Conservation (phyloP, 495 filamentous ascomycete species). For the Penicillium malachiteum region DNA sequence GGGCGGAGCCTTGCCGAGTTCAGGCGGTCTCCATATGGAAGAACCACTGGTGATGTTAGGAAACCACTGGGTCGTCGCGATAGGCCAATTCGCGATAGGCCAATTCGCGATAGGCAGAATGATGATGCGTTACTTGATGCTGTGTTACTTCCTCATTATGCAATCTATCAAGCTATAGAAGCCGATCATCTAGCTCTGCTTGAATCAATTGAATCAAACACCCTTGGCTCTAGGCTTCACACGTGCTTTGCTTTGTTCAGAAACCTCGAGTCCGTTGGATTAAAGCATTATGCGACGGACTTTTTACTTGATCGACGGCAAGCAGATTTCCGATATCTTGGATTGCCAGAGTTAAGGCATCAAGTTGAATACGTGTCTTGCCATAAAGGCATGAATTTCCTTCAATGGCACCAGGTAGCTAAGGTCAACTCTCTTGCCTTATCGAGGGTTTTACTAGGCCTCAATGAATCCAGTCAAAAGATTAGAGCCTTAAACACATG, state of each 20-base stretch:
- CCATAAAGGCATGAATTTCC: not conserved
- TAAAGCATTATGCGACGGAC: not conserved
- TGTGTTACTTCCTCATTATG: not conserved
- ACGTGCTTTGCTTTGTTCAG: not conserved
- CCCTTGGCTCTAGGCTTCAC: not conserved
- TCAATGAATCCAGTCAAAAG: not conserved
- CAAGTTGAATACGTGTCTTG: not conserved
- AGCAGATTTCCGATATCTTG: not conserved
- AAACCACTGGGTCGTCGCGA: no score
- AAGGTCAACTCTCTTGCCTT: conserved; percentile 3
- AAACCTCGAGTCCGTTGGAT: not conserved
- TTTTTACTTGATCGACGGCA: conserved; percentile 1
- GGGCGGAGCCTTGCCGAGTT: not conserved
- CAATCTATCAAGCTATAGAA: not conserved
- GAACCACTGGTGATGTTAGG: no score
- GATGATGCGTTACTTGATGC: no score
- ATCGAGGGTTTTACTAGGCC: not conserved
- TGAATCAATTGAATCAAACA: not conserved
- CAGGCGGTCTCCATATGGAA: not conserved
- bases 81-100: no score
- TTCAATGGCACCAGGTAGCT: not conserved
- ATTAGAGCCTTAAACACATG: not conserved
- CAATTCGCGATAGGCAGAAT: no score
- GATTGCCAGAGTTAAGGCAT: not conserved
- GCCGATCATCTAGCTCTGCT: not conserved